phyloP scores from a whole-genome alignment of 2,329 filamentous ascomycete genomes.

The Zymoseptoria brevis region DNA sequence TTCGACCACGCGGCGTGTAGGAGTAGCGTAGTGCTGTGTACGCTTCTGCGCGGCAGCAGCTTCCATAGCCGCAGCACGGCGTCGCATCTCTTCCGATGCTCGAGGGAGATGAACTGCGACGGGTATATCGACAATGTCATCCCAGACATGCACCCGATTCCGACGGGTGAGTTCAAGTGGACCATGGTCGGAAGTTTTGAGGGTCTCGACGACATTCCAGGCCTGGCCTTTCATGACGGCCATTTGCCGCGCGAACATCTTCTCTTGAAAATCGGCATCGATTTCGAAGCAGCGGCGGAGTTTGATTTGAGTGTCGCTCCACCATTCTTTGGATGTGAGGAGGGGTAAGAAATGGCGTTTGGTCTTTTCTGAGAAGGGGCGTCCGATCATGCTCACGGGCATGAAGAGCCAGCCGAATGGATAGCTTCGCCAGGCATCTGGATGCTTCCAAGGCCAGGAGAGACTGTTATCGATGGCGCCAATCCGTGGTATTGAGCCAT shows the following conservation, averaged over 20 bases:
- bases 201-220: slow-evolving; percentile 97
- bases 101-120: slow-evolving; percentile 83
- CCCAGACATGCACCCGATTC: slow-evolving; percentile 92
- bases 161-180: slow-evolving; percentile 86
- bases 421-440: slow-evolving; percentile 85
- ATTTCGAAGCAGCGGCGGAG: slow-evolving; percentile 81
- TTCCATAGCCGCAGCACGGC: slow-evolving; percentile 37
- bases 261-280: slow-evolving; percentile 93
- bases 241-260: slow-evolving; percentile 97
- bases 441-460: slow-evolving; percentile 99
- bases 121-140: slow-evolving; percentile 92
- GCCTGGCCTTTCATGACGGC: slow-evolving; percentile 99
- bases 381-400: slow-evolving; percentile 89
- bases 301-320: slow-evolving; percentile 85
- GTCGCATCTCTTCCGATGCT: slow-evolving; percentile 76
- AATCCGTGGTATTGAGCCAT: slow-evolving; percentile 58
- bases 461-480: slow-evolving; percentile 97
- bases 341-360: slow-evolving; percentile 92
- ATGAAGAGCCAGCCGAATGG: slow-evolving; percentile 98
- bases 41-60: slow-evolving; percentile 7
- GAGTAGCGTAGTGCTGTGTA: slow-evolving; percentile 15
- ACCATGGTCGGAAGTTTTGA: slow-evolving; percentile 87
- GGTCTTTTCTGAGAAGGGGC: slow-evolving; percentile 91
- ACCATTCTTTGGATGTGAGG: slow-evolving; percentile 91
- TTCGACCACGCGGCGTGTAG: slow-evolving; percentile 15